Percentiles rank a stretch among this genome's conserved stretches.
Evolutionary conservation across 2,329 filamentous ascomycete species (phyloP).

Genomic region (Lasiodiplodia gonubiensis): DNA sequence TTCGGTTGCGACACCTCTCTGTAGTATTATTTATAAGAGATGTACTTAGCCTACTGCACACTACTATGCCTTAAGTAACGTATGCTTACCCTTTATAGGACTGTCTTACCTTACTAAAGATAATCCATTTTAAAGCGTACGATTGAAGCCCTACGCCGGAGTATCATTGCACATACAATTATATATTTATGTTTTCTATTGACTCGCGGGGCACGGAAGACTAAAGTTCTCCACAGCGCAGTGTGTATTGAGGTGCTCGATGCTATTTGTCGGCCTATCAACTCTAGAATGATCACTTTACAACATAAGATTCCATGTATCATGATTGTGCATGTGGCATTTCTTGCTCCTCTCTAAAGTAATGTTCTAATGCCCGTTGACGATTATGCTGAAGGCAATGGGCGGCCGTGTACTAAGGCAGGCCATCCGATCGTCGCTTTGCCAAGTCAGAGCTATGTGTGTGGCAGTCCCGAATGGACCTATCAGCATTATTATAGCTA

Average conservation of each 20-base stretch:
- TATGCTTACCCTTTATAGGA: too few species aligned
- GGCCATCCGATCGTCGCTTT: background rate
- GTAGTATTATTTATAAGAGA: too few species aligned
- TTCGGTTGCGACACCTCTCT: too few species aligned
- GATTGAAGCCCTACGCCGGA: too few species aligned
- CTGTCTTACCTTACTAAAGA: too few species aligned
- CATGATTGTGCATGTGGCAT: background rate
- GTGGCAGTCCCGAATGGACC: background rate
- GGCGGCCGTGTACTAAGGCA: background rate
- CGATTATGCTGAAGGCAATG: background rate
- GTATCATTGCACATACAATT: too few species aligned
- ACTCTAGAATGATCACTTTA: background rate
- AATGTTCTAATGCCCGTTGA: slow-evolving; percentile 2
- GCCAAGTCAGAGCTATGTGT: background rate
- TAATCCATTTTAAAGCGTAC: too few species aligned
- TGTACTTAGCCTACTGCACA: too few species aligned
- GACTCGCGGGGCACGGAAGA: too few species aligned
- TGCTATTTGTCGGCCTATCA: background rate
- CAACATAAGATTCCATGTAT: background rate
- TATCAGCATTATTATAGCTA: background rate
- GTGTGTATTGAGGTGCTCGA: background rate
- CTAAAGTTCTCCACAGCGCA: too few species aligned
- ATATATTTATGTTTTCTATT: too few species aligned
- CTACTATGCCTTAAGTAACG: too few species aligned
- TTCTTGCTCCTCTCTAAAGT: slow-evolving; percentile 16